phyloP scores from a whole-genome alignment of 169 alveolate species.

The Miamiensis avidus region DNA sequence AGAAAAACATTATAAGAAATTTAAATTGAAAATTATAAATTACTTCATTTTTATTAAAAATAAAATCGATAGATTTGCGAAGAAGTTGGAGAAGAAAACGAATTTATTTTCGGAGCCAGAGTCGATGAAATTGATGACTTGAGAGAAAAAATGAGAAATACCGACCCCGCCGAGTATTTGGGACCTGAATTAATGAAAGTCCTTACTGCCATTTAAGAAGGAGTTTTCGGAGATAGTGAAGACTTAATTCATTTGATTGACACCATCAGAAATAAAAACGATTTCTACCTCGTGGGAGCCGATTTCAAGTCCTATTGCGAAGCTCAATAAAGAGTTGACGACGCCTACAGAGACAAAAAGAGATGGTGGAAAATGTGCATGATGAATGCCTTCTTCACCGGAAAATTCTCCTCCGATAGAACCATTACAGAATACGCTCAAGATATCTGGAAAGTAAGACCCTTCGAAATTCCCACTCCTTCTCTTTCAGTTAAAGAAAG shows the following conservation, averaged over 20 bases:
- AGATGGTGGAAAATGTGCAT: constrained; percentile 88
- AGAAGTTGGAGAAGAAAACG: constrained; percentile 92
- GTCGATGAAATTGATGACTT: constrained; percentile 83
- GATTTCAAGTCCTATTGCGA: constrained; percentile 88
- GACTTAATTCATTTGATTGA: constrained; percentile 71
- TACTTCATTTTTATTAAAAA: too few relatives aligned
- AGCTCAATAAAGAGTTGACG: constrained; percentile 88
- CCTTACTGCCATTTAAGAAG: constrained; percentile 81
- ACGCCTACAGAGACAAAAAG: constrained; percentile 75
- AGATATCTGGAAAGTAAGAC: constrained; percentile 79
- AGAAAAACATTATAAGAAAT: too few relatives aligned
- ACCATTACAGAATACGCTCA: constrained; percentile 88
- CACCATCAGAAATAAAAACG: constrained; percentile 62
- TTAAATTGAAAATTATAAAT: too few relatives aligned
- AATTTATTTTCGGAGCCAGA: constrained; percentile 93
- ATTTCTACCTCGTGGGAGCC: constrained; percentile 77
- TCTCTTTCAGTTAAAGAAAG: constrained; percentile 8
- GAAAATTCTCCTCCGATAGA: constrained; percentile 92
- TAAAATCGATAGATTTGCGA: constrained; percentile 75
- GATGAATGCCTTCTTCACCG: constrained; percentile 83
- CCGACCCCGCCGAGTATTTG: constrained; percentile 77
- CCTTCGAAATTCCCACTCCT: constrained; percentile 28
- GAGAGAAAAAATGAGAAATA: constrained; percentile 74
- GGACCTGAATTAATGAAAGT: constrained; percentile 80
- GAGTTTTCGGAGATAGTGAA: constrained; percentile 66